Percentiles rank a stretch among this genome's conserved stretches.
These are phyloP conservation scores for Ustilago sp. DNA, from an alignment of 1,284 basidiomycete genomes.

Conservation along the genomic window DNA sequence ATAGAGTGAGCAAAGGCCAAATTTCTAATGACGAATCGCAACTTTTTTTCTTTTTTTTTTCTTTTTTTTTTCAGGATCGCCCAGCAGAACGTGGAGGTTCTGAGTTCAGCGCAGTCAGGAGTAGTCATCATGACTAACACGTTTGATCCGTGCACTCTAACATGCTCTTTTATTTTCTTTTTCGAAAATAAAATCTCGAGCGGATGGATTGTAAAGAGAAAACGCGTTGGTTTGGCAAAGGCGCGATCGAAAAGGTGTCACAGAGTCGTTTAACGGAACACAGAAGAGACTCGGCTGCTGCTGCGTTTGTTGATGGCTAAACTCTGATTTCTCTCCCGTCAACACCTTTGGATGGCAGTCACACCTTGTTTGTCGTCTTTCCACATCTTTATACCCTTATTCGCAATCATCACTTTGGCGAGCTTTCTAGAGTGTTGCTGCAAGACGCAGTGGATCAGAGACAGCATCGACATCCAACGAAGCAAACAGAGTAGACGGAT, in stretches of 20 bases:
- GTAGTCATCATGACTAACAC: slow-evolving; percentile 1
- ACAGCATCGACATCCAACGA: too few relatives aligned
- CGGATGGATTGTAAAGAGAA: too few relatives aligned
- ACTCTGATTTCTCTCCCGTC: not conserved
- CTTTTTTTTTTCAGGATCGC: not conserved
- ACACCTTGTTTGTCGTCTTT: slow-evolving; percentile 3
- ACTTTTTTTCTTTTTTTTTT: not conserved
- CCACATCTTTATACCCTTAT: not conserved
- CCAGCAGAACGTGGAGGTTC: not conserved
- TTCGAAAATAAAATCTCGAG: too few relatives aligned
- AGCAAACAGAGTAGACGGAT: too few relatives aligned
- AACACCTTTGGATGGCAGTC: not conserved
- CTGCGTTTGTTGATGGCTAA: not conserved
- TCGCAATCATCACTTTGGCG: not conserved
- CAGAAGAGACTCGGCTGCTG: not conserved
- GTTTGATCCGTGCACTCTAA: not conserved
- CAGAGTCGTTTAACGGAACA: not conserved
- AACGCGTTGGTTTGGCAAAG: too few relatives aligned
- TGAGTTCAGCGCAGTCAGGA: not conserved
- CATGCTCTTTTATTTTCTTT: not conserved
- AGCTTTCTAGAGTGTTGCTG: not conserved
- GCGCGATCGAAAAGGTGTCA: too few relatives aligned
- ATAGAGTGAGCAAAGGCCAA: too few relatives aligned
- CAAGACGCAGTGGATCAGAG: too few relatives aligned
- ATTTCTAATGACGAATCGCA: not conserved